These are phyloP conservation scores for Coprinopsis marcescibilis DNA, from an alignment of 768 basidiomycete species.

Conservation along the genomic window DNA sequence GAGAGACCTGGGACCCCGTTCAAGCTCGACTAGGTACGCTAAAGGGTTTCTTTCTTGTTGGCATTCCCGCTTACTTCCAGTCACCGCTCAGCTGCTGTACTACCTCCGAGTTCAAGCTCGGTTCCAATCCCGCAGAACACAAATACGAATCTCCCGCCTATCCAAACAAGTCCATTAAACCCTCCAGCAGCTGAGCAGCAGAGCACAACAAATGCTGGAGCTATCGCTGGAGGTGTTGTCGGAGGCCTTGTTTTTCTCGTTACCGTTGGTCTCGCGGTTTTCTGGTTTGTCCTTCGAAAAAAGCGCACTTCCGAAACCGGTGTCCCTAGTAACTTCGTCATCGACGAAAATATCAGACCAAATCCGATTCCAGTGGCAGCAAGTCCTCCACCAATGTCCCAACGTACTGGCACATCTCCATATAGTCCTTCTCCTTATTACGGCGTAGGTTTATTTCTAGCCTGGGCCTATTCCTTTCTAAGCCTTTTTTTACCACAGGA, in stretches of 20 bases:
- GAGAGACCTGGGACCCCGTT: conserved; percentile 29
- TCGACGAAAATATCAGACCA: neutral
- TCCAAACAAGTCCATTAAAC: conserved; percentile 14
- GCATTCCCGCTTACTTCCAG: too few relatives aligned
- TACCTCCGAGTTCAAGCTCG: too few relatives aligned
- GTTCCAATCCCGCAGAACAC: too few relatives aligned
- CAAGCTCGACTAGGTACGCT: conserved; percentile 24
- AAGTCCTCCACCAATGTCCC: neutral
- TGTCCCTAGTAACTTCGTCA: neutral
- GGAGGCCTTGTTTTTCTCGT: conserved; percentile 44
- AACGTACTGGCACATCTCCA: conserved; percentile 3
- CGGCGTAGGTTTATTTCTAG: too few relatives aligned
- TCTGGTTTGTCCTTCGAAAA: conserved; percentile 35
- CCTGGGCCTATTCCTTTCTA: too few relatives aligned
- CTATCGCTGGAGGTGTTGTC: conserved; percentile 58
- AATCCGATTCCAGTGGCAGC: neutral
- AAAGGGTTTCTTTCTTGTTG: too few relatives aligned
- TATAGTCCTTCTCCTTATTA: too few relatives aligned
- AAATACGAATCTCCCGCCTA: too few relatives aligned
- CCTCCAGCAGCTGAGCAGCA: conserved; percentile 6
- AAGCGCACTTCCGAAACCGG: conserved; percentile 13
- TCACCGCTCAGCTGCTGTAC: too few relatives aligned
- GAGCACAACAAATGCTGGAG: conserved; percentile 36
- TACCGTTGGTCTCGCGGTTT: conserved; percentile 26
- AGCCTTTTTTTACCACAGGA: neutral